Evolutionary conservation across 768 basidiomycete species (phyloP).

Genomic region (Ramaria sp.): DNA sequence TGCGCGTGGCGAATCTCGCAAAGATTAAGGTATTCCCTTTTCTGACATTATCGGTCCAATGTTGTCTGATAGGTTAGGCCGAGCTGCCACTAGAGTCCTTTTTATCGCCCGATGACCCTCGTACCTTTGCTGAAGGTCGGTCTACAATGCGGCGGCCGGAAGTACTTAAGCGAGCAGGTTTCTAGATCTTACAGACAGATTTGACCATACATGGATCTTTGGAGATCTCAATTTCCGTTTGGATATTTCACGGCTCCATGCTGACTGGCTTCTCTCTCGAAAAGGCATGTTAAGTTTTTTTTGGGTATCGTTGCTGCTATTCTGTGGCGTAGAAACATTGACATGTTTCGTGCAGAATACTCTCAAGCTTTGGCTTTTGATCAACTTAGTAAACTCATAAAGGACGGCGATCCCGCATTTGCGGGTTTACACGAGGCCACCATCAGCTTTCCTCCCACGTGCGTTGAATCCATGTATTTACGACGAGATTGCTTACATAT

Average conservation of each 20-base stretch:
- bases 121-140: slow-evolving; percentile 60
- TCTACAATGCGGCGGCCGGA: neutral
- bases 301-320: neutral
- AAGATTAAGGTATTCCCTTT: slow-evolving; percentile 67
- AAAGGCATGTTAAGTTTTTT: slow-evolving; percentile 42
- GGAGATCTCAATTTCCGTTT: slow-evolving; percentile 91
- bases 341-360: slow-evolving; percentile 44
- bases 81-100: slow-evolving; percentile 77
- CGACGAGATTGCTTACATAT: neutral
- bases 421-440: slow-evolving; percentile 68
- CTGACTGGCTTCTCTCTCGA: slow-evolving; percentile 84
- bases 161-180: neutral
- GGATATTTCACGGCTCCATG: slow-evolving; percentile 81
- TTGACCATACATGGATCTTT: slow-evolving; percentile 81
- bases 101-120: slow-evolving; percentile 49
- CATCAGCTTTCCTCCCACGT: slow-evolving; percentile 80
- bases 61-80: slow-evolving; percentile 26
- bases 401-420: slow-evolving; percentile 46
- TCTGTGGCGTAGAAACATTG: neutral
- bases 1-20: slow-evolving; percentile 73
- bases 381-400: slow-evolving; percentile 74
- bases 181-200: slow-evolving; percentile 74
- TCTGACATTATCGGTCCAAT: neutral
- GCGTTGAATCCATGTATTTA: neutral
- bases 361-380: slow-evolving; percentile 82